Evolutionary conservation across 306 rosid species (phyloP), one percentile per base, ranked within the genome.

Genomic region (Mucuna pruriens): DNA sequence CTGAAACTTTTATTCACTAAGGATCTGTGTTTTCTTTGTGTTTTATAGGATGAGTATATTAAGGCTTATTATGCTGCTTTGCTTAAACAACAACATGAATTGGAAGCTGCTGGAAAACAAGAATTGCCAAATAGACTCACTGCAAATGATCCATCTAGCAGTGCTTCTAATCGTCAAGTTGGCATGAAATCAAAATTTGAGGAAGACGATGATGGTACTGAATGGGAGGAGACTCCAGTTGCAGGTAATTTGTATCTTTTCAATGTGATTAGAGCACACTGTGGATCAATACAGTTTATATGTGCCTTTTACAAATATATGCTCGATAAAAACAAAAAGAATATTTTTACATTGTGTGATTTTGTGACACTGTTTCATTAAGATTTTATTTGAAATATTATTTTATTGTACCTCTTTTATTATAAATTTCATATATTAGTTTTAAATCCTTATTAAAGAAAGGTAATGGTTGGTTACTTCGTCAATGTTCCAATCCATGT

Each of bases 61-160:
- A 90, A 90, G 82, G 97, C 95, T 67, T 92, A 92, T 77, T 92
- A 89, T 64, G 97, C 93, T 49, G 94, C 94, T 76, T 65, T 92
- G 46, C 81, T 87, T 42, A 73, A 88, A 82, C 84, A 88, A 84
- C 94, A 92, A 42, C 81, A 88, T 83, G 92, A 90, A 82, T 15
- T 80, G 64, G 87, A 90, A 78, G 87, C 90, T 40, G 89, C 88
- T 2, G 82, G 80, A 71, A 77, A 65, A 31, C 86, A 60, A 29
- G 89, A 69, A 58, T 16, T 25, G 13, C 64, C 95, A 79, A 66
- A 55, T 51, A 16, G 82, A 19, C 79, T 2, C n/a, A 15, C 65
- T 17, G 66, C 71, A 44, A 78, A 80, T 4, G 87, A 80, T 52
- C 71, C 63, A 38, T 55, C 91, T 2, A 77, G 71, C 61, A 49